These are phyloP conservation scores for Ogataea naganishii DNA, from an alignment of 805 yeast genomes.

Conservation along the genomic window DNA sequence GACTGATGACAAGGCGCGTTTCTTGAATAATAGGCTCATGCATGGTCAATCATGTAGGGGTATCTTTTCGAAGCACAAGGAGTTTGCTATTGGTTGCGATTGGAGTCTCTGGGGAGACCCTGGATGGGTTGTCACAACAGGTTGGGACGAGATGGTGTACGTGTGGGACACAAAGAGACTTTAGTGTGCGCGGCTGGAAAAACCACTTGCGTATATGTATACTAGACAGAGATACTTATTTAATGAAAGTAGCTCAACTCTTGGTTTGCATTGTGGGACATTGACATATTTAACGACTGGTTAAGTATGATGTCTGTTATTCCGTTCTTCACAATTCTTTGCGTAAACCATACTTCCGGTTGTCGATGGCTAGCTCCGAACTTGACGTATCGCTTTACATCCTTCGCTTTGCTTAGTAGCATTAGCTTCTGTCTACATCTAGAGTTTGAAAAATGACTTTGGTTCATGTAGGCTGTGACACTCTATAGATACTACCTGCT, in stretches of 20 bases:
- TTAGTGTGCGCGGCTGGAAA: neutral
- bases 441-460: too few relatives aligned
- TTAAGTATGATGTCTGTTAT: too few relatives aligned
- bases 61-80: conserved; percentile 64
- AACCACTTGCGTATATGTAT: neutral
- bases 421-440: too few relatives aligned
- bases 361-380: too few relatives aligned
- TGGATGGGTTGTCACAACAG: conserved; percentile 91
- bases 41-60: conserved; percentile 45
- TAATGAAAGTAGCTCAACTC: neutral
- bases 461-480: too few relatives aligned
- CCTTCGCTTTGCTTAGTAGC: too few relatives aligned
- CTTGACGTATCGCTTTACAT: too few relatives aligned
- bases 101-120: conserved; percentile 96
- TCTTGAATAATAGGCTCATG: conserved; percentile 37
- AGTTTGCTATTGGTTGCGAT: conserved; percentile 89
- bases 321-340: too few relatives aligned
- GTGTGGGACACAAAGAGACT: conserved; percentile 64
- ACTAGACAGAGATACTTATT: neutral
- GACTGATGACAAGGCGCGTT: conserved; percentile 48
- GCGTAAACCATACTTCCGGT: too few relatives aligned
- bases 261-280: neutral
- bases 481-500: too few relatives aligned
- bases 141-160: conserved; percentile 94
- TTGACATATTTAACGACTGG: too few relatives aligned